Percentiles rank a stretch among this genome's conserved stretches.
Conservation (phyloP, 2,329 filamentous ascomycete species). For the Paecilomyces sp. region DNA sequence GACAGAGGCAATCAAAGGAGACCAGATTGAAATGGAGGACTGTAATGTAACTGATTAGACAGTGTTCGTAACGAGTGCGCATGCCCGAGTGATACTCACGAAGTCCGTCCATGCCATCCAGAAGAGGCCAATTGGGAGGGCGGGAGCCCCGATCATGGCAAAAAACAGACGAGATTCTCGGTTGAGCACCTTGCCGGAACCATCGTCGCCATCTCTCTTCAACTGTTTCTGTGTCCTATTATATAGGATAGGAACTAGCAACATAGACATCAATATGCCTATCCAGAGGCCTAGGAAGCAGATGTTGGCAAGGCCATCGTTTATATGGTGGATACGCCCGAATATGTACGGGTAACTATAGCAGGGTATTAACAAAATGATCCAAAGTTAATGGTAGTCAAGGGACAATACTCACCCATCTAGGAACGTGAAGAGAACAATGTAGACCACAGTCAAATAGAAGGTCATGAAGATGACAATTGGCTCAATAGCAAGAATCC, state of each 20-base stretch:
- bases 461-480: constrained; percentile 11
- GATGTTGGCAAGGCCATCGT: background rate
- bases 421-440: constrained; percentile 18
- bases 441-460: constrained; percentile 14
- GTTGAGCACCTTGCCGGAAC: constrained; percentile 27
- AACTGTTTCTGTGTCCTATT: constrained; percentile 12
- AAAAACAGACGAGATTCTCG: constrained; percentile 52
- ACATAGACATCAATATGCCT: background rate
- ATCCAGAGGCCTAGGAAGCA: background rate
- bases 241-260: background rate
- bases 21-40: constrained; percentile 43
- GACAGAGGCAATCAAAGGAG: constrained; percentile 43
- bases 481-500: constrained; percentile 4
- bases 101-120: constrained; percentile 53
- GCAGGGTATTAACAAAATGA: background rate
- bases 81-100: constrained; percentile 5
- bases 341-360: background rate
- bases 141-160: constrained; percentile 44
- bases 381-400: background rate
- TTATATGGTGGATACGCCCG: background rate
- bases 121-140: constrained; percentile 48
- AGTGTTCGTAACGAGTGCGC: background rate
- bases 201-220: constrained; percentile 31
- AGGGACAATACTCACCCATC: constrained; percentile 1
- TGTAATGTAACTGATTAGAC: constrained; percentile 11